A percentile compares a stretch with the other conserved stretches of the same genome.
Evolutionary conservation across 495 filamentous ascomycete species (phyloP).

Genomic region (Halenospora varia): DNA sequence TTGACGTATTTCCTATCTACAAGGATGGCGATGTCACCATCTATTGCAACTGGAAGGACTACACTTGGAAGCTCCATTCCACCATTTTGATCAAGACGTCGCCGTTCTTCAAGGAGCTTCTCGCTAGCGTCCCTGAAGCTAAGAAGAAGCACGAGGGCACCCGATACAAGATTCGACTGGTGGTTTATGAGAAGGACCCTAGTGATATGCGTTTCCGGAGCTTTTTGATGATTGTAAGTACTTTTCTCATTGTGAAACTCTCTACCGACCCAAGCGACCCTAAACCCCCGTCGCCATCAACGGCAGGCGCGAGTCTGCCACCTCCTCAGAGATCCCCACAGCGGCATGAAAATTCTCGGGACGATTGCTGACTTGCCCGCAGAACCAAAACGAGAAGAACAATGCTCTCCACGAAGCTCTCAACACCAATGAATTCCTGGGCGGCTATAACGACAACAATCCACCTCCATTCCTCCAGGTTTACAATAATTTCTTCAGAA

Average conservation of each 20-base stretch:
- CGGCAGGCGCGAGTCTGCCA: background rate
- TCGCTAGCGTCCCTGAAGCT: constrained; percentile 6
- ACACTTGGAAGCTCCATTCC: constrained; percentile 32
- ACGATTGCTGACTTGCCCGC: background rate
- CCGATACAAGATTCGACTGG: constrained; percentile 23
- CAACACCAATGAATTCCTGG: background rate
- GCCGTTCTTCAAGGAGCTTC: constrained; percentile 13
- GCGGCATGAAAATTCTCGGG: background rate
- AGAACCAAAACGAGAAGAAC: background rate
- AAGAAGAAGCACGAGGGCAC: constrained; percentile 16
- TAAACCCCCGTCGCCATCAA: background rate
- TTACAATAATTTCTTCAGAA: background rate
- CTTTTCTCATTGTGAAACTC: background rate
- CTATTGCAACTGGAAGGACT: constrained; percentile 19
- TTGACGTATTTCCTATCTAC: constrained; percentile 27
- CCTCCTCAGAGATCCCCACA: background rate
- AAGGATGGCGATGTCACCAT: constrained; percentile 36
- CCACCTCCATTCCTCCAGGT: background rate
- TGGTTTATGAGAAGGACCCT: background rate
- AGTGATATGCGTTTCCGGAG: background rate
- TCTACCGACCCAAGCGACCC: no score
- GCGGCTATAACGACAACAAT: background rate
- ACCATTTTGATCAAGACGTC: constrained; percentile 23
- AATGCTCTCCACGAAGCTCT: background rate
- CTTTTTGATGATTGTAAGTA: background rate